phyloP scores from a whole-genome alignment of 106 monocot genomes.

The Dendrobium huoshanense region DNA sequence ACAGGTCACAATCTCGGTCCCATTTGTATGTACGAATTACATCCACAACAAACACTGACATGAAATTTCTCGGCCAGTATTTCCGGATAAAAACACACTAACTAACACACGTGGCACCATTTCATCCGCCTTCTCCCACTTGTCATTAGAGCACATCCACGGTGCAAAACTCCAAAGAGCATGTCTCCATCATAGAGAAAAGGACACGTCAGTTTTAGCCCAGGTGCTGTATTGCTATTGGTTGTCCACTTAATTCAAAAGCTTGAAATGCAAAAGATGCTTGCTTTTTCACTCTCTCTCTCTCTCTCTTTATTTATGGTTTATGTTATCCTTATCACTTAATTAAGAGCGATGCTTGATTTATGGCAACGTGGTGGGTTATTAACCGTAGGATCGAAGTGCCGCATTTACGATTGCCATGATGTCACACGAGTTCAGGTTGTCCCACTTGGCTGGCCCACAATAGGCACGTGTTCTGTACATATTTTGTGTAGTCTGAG shows the following conservation, averaged over 20 bases:
- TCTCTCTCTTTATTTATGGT: no score
- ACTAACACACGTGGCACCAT: background rate
- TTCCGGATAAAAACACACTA: no score
- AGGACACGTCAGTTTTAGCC: background rate
- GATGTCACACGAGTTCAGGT: background rate
- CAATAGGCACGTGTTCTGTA: background rate
- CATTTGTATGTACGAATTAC: no score
- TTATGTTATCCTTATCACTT: background rate
- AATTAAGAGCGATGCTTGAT: background rate
- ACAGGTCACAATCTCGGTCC: no score
- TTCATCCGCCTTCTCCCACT: background rate
- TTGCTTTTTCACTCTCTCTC: no score
- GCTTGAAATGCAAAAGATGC: no score
- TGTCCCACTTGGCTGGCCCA: background rate
- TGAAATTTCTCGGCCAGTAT: no score
- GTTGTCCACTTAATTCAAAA: background rate
- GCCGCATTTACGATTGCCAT: background rate
- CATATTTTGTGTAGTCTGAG: no score
- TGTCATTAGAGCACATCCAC: background rate
- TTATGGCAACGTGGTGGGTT: background rate
- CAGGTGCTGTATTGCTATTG: no score
- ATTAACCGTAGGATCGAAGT: background rate
- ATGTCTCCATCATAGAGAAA: background rate
- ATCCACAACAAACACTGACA: no score
- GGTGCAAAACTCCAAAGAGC: background rate